Conservation (phyloP, 495 filamentous ascomycete species). For the Podospora anserina region DNA sequence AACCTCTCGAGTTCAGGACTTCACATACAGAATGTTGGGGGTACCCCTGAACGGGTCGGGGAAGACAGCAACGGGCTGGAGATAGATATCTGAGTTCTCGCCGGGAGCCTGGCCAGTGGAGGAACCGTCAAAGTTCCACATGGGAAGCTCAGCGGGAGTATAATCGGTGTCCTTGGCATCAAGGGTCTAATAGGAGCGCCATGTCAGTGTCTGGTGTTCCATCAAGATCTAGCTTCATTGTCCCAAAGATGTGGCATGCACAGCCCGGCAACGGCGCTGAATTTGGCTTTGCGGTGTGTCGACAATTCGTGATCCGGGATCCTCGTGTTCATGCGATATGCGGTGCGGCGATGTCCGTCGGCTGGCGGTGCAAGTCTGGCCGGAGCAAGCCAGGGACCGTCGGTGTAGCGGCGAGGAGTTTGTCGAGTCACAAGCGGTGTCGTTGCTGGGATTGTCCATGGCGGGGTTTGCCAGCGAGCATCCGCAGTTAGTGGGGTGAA, state of each 20-base stretch:
- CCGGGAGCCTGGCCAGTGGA: conserved; percentile 92
- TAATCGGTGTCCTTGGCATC: conserved; percentile 51
- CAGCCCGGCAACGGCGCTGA: background rate
- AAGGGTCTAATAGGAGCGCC: conserved; percentile 63
- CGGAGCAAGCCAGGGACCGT: background rate
- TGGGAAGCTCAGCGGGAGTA: conserved; percentile 77
- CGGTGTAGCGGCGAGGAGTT: conserved; percentile 2
- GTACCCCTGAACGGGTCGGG: conserved; percentile 85
- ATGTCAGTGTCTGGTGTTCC: conserved; percentile 21
- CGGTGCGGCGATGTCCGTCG: background rate
- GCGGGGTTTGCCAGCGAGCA: conserved; percentile 2
- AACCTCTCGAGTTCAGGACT: conserved; percentile 25
- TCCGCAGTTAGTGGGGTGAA: conserved; percentile 11
- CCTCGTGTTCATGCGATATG: background rate
- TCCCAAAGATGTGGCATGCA: conserved; percentile 5
- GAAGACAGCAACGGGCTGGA: conserved; percentile 78
- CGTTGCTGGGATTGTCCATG: conserved; percentile 13
- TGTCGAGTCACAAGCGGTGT: background rate
- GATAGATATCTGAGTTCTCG: conserved; percentile 97
- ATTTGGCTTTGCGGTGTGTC: background rate
- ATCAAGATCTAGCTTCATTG: conserved; percentile 12
- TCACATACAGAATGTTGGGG: conserved; percentile 68
- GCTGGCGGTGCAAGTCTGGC: background rate
- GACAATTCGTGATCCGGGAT: background rate
- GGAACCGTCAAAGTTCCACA: conserved; percentile 99